Evolutionary conservation across 768 basidiomycete species (phyloP), one percentile per base, ranked within the genome.

Genomic region (Suillus variegatus): DNA sequence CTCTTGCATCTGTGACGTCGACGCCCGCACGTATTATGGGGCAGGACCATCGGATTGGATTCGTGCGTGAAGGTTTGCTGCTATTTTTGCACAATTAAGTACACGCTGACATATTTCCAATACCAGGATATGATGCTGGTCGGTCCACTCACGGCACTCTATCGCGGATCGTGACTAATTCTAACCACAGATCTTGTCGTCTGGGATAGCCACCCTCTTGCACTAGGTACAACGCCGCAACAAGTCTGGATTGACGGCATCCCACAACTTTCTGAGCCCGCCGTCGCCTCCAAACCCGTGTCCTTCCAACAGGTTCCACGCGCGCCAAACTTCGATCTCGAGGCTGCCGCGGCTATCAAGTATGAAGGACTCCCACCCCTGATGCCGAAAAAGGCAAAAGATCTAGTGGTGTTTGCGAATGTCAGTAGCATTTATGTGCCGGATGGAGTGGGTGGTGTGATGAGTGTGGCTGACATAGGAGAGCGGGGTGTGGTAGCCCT

Each of bases 181-280:
- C 46, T 64, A 38, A 69, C 38, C 6, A 25, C 14, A 90, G 90
- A 94, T 76, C 54, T 93, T 60, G 88, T 93, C 16, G 71, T 93
- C 2, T 91, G 89, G 89, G 89, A 91, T 69, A 86, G 85, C 44
- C 92, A 93, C 75, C 93, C 93, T 1, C 82, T 95, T 18, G 80
- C 86, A 1, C 80, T 95, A 13, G 91, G 91, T 25, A 91, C 92
- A 25, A 88, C 92, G 0, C 93, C 93, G 5, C 81, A 83, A 60
- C 92, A 94, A 78, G 91, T 93, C 10, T 93, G 84, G 77, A 92
- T 95, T 66, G 94, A 96, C 70, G 94, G 94, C 4, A 89, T 95
- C 58, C 72, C 90, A 0, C 94, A 96, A 70, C 70, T 90, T 2
- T 71, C 79, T 54, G 71, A 76, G 3, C 82, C 88, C 3, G 73